A percentile compares a stretch with the other conserved stretches of the same genome.
phyloP scores from a whole-genome alignment of 1,139 yeast genomes.

The Nakaseomyces bracarensis region DNA sequence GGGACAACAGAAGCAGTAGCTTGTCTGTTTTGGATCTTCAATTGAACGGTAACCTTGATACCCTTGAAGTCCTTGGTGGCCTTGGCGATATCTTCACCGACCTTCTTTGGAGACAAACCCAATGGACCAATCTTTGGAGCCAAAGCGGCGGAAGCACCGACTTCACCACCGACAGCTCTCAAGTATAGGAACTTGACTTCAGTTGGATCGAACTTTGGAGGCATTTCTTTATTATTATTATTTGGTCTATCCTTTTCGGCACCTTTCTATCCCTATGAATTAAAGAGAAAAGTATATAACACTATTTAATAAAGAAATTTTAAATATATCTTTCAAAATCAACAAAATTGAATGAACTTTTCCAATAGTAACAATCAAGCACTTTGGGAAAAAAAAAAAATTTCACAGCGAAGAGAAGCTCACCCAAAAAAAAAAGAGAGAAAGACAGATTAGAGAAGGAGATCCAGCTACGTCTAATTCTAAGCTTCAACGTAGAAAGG shows the following conservation, averaged over 20 bases:
- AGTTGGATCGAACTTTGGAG: conserved; percentile 97
- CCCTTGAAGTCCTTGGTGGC: conserved; percentile 99
- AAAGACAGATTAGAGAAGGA: too few species aligned
- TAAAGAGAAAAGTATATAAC: background rate
- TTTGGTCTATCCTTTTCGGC: conserved; percentile 8
- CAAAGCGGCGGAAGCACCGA: conserved; percentile 98
- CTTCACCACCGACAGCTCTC: conserved; percentile 99
- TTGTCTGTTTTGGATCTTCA: conserved; percentile 99
- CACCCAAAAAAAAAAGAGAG: too few species aligned
- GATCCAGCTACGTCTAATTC: too few species aligned
- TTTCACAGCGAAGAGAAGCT: too few species aligned
- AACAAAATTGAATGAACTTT: too few species aligned
- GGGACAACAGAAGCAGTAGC: conserved; percentile 99
- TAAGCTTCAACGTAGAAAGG: too few species aligned
- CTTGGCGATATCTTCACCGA: conserved; percentile 99
- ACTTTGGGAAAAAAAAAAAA: background rate
- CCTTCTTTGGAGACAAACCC: conserved; percentile 99
- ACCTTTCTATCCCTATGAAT: background rate
- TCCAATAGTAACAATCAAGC: too few species aligned
- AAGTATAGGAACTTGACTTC: conserved; percentile 98
- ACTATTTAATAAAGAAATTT: background rate
- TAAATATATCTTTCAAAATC: too few species aligned
- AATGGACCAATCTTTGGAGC: conserved; percentile 99
- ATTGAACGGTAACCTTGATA: conserved; percentile 97
- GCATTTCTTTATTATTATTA: conserved; percentile 41